Conservation (phyloP, 2,329 filamentous ascomycete species). For the Apiospora rasikravindrae region DNA sequence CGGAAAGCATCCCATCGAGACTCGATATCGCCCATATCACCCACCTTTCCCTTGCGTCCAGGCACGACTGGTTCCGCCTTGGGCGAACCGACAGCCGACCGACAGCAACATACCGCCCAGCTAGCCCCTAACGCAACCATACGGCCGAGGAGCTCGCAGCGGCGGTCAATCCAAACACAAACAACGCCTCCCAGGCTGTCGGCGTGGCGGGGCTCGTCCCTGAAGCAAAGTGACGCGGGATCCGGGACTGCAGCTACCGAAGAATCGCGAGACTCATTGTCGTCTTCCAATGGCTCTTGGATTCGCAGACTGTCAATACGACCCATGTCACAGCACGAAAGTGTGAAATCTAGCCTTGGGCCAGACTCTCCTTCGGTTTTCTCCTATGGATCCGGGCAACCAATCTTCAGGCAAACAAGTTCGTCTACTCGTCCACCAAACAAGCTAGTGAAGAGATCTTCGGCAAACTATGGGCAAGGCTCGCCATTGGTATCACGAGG, state of each 20-base stretch:
- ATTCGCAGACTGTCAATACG: conserved; percentile 72
- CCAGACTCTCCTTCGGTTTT: conserved; percentile 70
- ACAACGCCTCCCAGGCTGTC: conserved; percentile 46
- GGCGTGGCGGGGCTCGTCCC: conserved; percentile 41
- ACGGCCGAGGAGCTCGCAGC: conserved; percentile 36
- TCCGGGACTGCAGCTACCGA: conserved; percentile 46
- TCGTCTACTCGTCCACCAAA: conserved; percentile 62
- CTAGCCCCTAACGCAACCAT: conserved; percentile 18
- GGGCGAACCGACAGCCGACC: conserved; percentile 33
- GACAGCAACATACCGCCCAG: conserved; percentile 23
- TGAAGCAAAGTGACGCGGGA: conserved; percentile 42
- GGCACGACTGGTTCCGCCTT: conserved; percentile 47
- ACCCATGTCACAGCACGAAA: conserved; percentile 68
- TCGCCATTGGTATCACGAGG: conserved; percentile 50
- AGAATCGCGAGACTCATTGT: conserved; percentile 59
- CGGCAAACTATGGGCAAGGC: conserved; percentile 57
- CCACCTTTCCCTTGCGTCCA: conserved; percentile 45
- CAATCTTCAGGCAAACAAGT: conserved; percentile 58
- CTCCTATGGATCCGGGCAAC: conserved; percentile 70
- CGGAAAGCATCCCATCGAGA: conserved; percentile 43
- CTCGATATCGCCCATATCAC: conserved; percentile 36
- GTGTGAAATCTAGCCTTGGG: conserved; percentile 66
- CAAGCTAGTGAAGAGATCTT: conserved; percentile 77
- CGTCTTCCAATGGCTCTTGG: conserved; percentile 74
- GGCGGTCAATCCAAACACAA: conserved; percentile 36